Evolutionary conservation across 176 grass and related monocot species (phyloP).

Genomic region (Cenchrus americanus): DNA sequence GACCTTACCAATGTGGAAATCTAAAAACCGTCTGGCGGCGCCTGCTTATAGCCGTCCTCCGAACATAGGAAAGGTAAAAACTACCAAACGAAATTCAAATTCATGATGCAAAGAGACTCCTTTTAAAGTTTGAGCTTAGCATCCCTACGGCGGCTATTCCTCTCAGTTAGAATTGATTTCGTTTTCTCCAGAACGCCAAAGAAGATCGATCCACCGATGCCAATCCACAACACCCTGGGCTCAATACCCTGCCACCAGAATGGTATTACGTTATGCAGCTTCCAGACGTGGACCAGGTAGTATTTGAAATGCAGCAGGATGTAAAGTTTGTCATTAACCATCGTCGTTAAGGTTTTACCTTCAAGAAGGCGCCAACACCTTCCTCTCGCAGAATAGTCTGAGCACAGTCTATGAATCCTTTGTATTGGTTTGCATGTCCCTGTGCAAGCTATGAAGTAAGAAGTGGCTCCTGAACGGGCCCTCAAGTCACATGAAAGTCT

Average conservation of each 20-base stretch:
- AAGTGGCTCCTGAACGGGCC: neutral
- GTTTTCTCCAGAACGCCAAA: slow-evolving; percentile 80
- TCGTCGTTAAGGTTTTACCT: slow-evolving; percentile 44
- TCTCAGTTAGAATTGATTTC: slow-evolving; percentile 54
- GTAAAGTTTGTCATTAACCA: neutral
- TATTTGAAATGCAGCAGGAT: neutral
- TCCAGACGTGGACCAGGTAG: no score
- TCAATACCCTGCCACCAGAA: slow-evolving; percentile 65
- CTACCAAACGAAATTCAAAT: neutral
- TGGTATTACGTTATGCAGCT: neutral
- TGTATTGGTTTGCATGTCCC: slow-evolving; percentile 65
- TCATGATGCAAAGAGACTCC: neutral
- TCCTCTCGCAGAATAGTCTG: slow-evolving; percentile 71
- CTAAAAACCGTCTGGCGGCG: no score
- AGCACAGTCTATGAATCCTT: slow-evolving; percentile 61
- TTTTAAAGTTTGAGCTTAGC: slow-evolving; percentile 5
- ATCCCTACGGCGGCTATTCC: neutral
- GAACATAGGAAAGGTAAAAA: no score
- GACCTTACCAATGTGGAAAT: no score
- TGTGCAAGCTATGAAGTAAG: slow-evolving; percentile 1
- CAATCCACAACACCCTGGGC: slow-evolving; percentile 82
- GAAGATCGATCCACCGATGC: slow-evolving; percentile 86
- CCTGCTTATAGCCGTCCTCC: no score
- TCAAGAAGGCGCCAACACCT: slow-evolving; percentile 67
- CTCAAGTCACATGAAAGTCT: neutral